A percentile compares a stretch with the other conserved stretches of the same genome.
Conservation (phyloP, 306 rosid genomes). For the Datisca glomerata region DNA sequence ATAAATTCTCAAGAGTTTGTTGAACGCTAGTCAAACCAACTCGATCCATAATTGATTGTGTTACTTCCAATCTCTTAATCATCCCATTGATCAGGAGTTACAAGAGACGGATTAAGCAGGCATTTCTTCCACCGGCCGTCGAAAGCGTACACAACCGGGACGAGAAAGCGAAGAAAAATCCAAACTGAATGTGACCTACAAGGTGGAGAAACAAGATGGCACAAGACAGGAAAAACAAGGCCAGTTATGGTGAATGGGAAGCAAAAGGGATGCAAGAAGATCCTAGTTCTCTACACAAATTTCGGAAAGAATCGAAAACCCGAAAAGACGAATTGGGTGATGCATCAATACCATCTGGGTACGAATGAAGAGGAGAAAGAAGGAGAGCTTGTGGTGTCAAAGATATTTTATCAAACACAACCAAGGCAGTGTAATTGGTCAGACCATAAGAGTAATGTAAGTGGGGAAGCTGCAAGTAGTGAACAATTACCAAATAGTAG, state of each 20-base stretch:
- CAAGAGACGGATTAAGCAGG: constrained; percentile 87
- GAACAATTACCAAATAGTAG: too few species aligned
- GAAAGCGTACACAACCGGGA: constrained; percentile 93
- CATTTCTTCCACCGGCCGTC: constrained; percentile 98
- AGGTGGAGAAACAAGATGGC: constrained; percentile 81
- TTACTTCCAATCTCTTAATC: too few species aligned
- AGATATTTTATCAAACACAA: constrained; percentile 89
- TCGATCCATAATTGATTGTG: too few species aligned
- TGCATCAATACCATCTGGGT: constrained; percentile 95
- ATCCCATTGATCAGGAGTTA: constrained; percentile 61
- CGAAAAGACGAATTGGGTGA: constrained; percentile 93
- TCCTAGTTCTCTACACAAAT: constrained; percentile 81
- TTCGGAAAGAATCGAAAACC: constrained; percentile 94
- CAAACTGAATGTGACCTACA: constrained; percentile 71
- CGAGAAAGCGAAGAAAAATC: constrained; percentile 85
- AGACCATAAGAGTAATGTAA: neutral
- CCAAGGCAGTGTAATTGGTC: constrained; percentile 97
- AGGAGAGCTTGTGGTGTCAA: constrained; percentile 92
- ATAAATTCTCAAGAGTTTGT: constrained; percentile 13
- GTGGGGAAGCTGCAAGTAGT: too few species aligned
- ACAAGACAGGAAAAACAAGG: constrained; percentile 90
- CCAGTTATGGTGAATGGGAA: constrained; percentile 78
- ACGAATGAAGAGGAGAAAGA: constrained; percentile 84
- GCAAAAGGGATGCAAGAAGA: constrained; percentile 95
- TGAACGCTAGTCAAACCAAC: constrained; percentile 29